Percentiles rank a stretch among this genome's conserved stretches.
Evolutionary conservation across 2,329 filamentous ascomycete species (phyloP).

Genomic region (Claviceps cyperi): DNA sequence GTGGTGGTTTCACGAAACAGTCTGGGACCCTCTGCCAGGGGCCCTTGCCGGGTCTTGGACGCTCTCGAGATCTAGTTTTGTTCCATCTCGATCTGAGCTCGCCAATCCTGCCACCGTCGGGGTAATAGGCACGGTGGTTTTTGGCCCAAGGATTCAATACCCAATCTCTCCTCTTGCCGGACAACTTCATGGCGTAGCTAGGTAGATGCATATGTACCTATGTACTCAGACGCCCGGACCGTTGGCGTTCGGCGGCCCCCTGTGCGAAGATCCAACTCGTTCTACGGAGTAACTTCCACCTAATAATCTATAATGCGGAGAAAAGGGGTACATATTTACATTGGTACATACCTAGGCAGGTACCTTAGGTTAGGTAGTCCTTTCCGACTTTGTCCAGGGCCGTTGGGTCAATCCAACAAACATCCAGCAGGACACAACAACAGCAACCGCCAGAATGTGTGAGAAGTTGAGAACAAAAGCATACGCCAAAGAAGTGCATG

Average conservation of each 20-base stretch:
- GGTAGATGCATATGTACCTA: no score
- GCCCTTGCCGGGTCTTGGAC: slow-evolving; percentile 5
- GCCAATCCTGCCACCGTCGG: slow-evolving; percentile 9
- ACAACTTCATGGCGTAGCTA: neutral
- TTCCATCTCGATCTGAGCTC: slow-evolving; percentile 12
- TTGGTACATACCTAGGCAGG: no score
- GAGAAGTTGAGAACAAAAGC: neutral
- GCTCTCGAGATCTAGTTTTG: slow-evolving; percentile 14
- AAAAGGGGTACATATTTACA: no score
- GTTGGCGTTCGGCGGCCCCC: no score
- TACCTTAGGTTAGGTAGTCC: no score
- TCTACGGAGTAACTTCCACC: no score
- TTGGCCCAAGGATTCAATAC: slow-evolving; percentile 8
- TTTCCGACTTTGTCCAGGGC: neutral
- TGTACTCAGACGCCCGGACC: no score
- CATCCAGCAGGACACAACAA: neutral
- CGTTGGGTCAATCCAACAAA: neutral
- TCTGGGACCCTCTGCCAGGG: slow-evolving; percentile 6
- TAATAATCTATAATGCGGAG: neutral
- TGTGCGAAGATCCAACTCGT: no score
- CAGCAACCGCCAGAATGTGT: neutral
- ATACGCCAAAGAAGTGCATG: neutral
- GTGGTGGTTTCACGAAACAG: slow-evolving; percentile 10
- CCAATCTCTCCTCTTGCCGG: slow-evolving; percentile 4
- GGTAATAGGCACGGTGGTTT: slow-evolving; percentile 10